Percentiles rank a stretch among this genome's conserved stretches.
These are phyloP conservation scores for Laburnicola sp. DNA, from an alignment of 2,329 filamentous ascomycete genomes.

Conservation along the genomic window DNA sequence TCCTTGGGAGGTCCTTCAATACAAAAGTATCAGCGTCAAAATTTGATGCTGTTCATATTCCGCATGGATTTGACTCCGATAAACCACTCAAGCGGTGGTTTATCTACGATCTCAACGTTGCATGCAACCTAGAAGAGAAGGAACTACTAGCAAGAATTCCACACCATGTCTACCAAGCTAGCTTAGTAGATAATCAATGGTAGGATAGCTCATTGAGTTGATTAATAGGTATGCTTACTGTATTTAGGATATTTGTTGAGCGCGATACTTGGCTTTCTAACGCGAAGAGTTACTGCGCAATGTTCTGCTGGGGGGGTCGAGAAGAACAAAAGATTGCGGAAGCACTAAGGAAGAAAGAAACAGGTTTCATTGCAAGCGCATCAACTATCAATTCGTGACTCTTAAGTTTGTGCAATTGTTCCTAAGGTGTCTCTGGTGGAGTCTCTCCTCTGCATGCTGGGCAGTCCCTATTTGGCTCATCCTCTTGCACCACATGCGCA, in stretches of 20 bases:
- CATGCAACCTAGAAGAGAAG: not conserved
- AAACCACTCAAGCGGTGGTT: constrained; percentile 12
- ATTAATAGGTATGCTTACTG: constrained; percentile 7
- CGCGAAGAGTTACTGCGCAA: not conserved
- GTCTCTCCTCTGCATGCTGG: constrained; percentile 2
- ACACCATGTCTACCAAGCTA: constrained; percentile 12
- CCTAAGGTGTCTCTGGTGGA: constrained; percentile 11
- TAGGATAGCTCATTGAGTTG: constrained; percentile 5
- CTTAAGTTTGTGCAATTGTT: constrained; percentile 8
- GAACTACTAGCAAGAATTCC: constrained; percentile 9
- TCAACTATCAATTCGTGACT: constrained; percentile 11
- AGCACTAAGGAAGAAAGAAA: constrained; percentile 9
- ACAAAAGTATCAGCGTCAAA: constrained; percentile 3
- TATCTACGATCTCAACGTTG: constrained; percentile 15
- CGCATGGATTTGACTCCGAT: constrained; percentile 11
- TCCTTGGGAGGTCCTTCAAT: constrained; percentile 7
- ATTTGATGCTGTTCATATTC: constrained; percentile 10
- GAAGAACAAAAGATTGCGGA: constrained; percentile 9
- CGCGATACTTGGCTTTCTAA: constrained; percentile 9
- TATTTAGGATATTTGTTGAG: constrained; percentile 10
- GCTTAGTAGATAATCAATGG: constrained; percentile 10
- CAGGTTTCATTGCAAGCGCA: constrained; percentile 9
- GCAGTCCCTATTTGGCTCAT: constrained; percentile 10
- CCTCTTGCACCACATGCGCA: constrained; percentile 9
- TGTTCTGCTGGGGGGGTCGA: constrained; percentile 11